Evolutionary conservation across 768 basidiomycete species (phyloP), one percentile per base, ranked within the genome.

Genomic region (Gautieria morchelliformis): DNA sequence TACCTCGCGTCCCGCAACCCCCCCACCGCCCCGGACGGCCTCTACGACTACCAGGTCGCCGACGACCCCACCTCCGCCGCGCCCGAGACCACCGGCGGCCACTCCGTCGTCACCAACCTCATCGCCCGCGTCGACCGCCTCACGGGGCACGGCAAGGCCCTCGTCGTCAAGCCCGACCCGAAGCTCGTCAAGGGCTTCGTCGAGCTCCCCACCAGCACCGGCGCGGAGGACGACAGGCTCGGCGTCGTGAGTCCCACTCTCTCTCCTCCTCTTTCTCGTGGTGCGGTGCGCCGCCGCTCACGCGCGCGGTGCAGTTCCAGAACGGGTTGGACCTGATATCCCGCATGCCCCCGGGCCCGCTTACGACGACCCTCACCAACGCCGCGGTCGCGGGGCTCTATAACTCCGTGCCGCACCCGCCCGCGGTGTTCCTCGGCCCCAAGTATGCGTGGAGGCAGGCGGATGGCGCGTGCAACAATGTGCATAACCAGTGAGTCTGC

Each of bases 391-490:
- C 62, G 0, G 63, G 60, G 12, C 37, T 60, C 32, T 41, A 60
- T 47, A 60, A 60, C 35, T 52, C 47, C 15, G 49, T 63, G 32
- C 58, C 51, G 14, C 49, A 52, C 37, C 48, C 56, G 19, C 52
- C 49, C 30, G 39, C 49, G 17, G 42, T 17, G 1, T 58, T 15
- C 39, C 3, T 54, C 2, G 52, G 52, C 7, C 17, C 12, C 30
- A 1, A 19, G 4, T 85, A 84, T 58, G 75, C 76, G 5, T 84
- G 72, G 63, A 79, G 87, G 46, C 70, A 75, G 12, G 77, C 79
- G 0, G 80, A 87, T 65, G 85, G 82, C 17, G 78, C 79, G 20
- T 75, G 80, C 59, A 83, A 85, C 66, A 83, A 78, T 62, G 74
- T 76, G 6, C 68, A 78, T 11, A 63, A 70, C 84, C 84, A 0